phyloP scores from a whole-genome alignment of 768 basidiomycete genomes.

The Vararia minispora region DNA sequence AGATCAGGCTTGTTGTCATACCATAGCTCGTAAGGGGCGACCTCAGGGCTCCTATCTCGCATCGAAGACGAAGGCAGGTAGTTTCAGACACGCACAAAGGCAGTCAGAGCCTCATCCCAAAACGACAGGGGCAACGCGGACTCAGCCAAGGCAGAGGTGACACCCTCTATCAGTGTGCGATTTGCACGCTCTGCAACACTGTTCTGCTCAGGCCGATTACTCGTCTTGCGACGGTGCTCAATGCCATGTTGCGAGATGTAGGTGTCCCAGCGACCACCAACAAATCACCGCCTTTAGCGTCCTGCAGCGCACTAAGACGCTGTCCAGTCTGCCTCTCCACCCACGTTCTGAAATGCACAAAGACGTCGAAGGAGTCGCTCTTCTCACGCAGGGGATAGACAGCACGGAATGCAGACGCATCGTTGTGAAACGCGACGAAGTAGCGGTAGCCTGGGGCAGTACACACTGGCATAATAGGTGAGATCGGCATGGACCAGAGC shows the following conservation, averaged over 20 bases:
- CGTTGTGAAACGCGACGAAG: too few species aligned
- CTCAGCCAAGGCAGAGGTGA: constrained; percentile 11
- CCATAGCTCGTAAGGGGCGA: constrained; percentile 18
- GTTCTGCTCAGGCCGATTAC: constrained; percentile 36
- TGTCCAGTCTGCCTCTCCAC: constrained; percentile 20
- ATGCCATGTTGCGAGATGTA: constrained; percentile 14
- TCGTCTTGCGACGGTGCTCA: constrained; percentile 14
- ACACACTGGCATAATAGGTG: too few species aligned
- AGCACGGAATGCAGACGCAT: too few species aligned
- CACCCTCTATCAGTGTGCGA: constrained; percentile 22
- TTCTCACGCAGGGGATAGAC: too few species aligned
- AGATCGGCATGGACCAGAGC: too few species aligned
- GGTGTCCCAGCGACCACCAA: constrained; percentile 10
- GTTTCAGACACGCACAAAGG: constrained; percentile 17
- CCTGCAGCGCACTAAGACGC: constrained; percentile 13
- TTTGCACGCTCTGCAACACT: constrained; percentile 31
- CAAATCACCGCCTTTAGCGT: constrained; percentile 20
- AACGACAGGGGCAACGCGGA: too few species aligned
- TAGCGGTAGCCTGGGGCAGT: too few species aligned
- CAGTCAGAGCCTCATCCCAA: constrained; percentile 13
- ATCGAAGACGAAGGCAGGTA: constrained; percentile 16
- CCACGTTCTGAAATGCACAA: constrained; percentile 21
- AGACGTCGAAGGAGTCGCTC: constrained; percentile 15
- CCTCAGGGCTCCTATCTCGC: too few species aligned
- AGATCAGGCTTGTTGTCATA: constrained; percentile 18